Percentiles rank a stretch among this genome's conserved stretches.
These are phyloP conservation scores for Amanita rubescens DNA, from an alignment of 768 basidiomycete species.

Conservation along the genomic window DNA sequence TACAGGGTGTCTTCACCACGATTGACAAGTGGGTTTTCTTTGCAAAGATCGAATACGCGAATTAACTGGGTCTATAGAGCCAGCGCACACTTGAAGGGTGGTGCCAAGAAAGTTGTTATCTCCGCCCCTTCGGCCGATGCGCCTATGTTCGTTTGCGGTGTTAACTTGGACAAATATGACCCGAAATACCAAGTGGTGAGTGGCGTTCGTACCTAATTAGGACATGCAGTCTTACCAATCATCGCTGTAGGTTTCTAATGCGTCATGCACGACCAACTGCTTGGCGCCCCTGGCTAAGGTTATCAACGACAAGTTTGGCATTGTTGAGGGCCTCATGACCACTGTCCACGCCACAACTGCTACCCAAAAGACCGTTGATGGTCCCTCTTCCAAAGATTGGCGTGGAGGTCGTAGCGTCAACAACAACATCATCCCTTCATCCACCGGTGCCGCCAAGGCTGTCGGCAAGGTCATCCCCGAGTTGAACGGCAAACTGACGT, in stretches of 20 bases:
- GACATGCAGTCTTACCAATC: neutral
- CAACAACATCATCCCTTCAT: slow-evolving; percentile 95
- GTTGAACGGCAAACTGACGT: slow-evolving; percentile 93
- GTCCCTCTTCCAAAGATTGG: slow-evolving; percentile 88
- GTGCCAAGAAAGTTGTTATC: slow-evolving; percentile 98
- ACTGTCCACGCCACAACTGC: slow-evolving; percentile 91
- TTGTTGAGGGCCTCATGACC: slow-evolving; percentile 91
- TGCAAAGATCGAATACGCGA: neutral
- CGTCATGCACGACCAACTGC: slow-evolving; percentile 98
- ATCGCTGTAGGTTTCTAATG: slow-evolving; percentile 75
- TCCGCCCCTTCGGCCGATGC: slow-evolving; percentile 91
- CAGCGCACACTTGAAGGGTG: slow-evolving; percentile 82
- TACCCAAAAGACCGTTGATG: slow-evolving; percentile 85
- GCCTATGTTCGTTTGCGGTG: slow-evolving; percentile 88
- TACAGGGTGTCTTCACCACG: slow-evolving; percentile 88
- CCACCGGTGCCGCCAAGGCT: slow-evolving; percentile 94
- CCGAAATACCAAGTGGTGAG: slow-evolving; percentile 72
- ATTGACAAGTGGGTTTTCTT: slow-evolving; percentile 56
- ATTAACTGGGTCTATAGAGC: slow-evolving; percentile 46
- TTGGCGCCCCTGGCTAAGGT: slow-evolving; percentile 92
- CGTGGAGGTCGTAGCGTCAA: slow-evolving; percentile 86
- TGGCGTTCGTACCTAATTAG: neutral
- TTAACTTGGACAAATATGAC: slow-evolving; percentile 89
- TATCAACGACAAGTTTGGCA: slow-evolving; percentile 87
- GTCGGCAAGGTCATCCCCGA: slow-evolving; percentile 90